Conservation (phyloP, 345 rosid species). For the Eucalyptus tenuipes region DNA sequence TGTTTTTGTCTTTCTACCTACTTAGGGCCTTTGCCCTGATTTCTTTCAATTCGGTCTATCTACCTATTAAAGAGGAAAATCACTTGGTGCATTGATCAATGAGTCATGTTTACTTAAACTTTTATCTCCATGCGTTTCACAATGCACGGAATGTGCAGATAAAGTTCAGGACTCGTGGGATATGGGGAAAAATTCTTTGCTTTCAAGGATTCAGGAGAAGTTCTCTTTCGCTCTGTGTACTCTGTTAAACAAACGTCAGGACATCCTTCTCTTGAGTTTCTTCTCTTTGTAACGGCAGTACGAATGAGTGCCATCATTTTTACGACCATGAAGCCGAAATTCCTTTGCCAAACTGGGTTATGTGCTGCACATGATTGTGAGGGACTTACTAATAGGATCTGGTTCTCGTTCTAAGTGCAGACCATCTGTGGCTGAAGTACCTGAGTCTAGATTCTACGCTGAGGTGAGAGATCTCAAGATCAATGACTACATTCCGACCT, state of each 20-base stretch:
- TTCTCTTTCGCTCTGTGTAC: not conserved
- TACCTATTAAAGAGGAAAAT: not conserved
- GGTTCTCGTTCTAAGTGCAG: not conserved
- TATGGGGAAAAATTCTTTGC: not conserved
- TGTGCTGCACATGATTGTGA: not conserved
- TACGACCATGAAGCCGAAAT: not conserved
- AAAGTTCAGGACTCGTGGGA: not conserved
- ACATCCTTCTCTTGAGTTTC: not conserved
- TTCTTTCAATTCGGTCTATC: not conserved
- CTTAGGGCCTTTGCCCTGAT: not conserved
- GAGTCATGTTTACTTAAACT: not conserved
- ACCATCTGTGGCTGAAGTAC: not conserved
- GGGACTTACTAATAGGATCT: not conserved
- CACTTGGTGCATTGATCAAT: not conserved
- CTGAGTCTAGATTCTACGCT: not conserved
- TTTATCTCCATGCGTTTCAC: not conserved
- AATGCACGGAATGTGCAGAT: not conserved
- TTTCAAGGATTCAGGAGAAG: not conserved
- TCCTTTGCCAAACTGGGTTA: not conserved
- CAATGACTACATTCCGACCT: not conserved
- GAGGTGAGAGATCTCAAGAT: not conserved
- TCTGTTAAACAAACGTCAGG: not conserved
- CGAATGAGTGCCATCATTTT: not conserved
- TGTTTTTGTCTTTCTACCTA: not conserved
- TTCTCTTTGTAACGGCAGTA: not conserved